Evolutionary conservation across 805 yeast species (phyloP).

Genomic region (Myxozyma vanderwaltii): DNA sequence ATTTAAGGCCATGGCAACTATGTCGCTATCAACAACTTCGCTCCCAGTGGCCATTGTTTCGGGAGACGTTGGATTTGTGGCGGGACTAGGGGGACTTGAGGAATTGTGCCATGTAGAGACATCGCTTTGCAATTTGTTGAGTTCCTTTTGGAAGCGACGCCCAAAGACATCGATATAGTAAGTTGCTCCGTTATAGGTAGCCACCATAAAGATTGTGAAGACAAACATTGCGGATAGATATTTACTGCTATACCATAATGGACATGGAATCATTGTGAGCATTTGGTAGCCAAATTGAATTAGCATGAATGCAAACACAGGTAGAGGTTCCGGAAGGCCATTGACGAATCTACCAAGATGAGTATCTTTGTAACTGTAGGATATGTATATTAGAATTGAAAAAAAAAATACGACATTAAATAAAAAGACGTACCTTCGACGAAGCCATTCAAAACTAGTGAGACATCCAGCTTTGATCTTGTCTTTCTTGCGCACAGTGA

Average conservation of each 20-base stretch:
- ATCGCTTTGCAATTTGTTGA: slow-evolving; percentile 67
- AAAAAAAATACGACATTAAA: not conserved
- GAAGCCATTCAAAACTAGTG: slow-evolving; percentile 83
- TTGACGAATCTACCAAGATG: slow-evolving; percentile 77
- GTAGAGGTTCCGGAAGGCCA: slow-evolving; percentile 77
- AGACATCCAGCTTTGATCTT: slow-evolving; percentile 83
- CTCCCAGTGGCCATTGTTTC: not conserved
- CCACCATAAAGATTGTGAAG: slow-evolving; percentile 69
- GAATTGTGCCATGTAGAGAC: slow-evolving; percentile 50
- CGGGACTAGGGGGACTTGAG: slow-evolving; percentile 29
- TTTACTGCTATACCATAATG: slow-evolving; percentile 79
- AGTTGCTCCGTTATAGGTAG: slow-evolving; percentile 92
- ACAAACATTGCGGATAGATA: slow-evolving; percentile 68
- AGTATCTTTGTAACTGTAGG: slow-evolving; percentile 53
- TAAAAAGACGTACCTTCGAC: slow-evolving; percentile 51
- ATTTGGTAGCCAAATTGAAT: slow-evolving; percentile 88
- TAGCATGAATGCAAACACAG: slow-evolving; percentile 81
- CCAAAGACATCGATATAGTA: slow-evolving; percentile 93
- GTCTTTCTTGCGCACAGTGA: slow-evolving; percentile 75
- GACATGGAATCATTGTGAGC: slow-evolving; percentile 83
- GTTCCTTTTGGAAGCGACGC: slow-evolving; percentile 83
- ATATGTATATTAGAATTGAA: not conserved
- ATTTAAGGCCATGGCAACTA: slow-evolving; percentile 10
- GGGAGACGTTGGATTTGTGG: slow-evolving; percentile 10
- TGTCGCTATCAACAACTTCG: slow-evolving; percentile 9